Evolutionary conservation across 2,329 filamentous ascomycete species (phyloP), one percentile per base, ranked within the genome.

Genomic region (Penicillium sp.): DNA sequence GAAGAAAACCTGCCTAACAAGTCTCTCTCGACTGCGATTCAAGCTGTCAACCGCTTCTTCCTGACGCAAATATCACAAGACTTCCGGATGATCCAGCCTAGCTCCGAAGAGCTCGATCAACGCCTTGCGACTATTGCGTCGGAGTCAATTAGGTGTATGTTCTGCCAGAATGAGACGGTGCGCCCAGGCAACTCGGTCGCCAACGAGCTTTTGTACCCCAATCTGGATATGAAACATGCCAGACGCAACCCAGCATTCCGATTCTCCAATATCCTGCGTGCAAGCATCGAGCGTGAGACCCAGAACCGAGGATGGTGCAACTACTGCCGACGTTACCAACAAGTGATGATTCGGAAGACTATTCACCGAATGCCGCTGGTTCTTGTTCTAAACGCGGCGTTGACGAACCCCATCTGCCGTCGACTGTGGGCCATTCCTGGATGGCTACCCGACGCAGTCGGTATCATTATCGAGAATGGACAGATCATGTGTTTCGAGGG

Each of bases 401-500:
- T 87, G 9, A 84, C 87, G 32, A 81, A 78, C 37, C 78, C 82
- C 2, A 81, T 89, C 28, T 84, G 85, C 58, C 79, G 86, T 49
- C 76, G 68, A 24, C 58, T 95, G 13, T 98, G 94, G 94, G 82
- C 87, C 1, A 88, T 84, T 10, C 88, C 88, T 0, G 88, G 87
- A 13, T 98, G 91, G 85, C 75, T 98, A 10, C 93, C 93, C 0
- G 86, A 93, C 62, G 89, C 97, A 65, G 90, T 98, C 59, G 93
- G 93, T 29, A 81, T 98, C 61, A 87, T 95, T 47, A 81, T 95
- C 47, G 87, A 94, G 49, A 82, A 87, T 59, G 89, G 88, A n/a
- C 87, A 95, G 62, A 87, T 97, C 63, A 90, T 88, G 68, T 96
- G 90, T 68, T 97, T 89, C 55, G 90, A 98, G 68, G 91, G 93